phyloP scores from a whole-genome alignment of 1,284 basidiomycete genomes.

The Naganishia cerealis region DNA sequence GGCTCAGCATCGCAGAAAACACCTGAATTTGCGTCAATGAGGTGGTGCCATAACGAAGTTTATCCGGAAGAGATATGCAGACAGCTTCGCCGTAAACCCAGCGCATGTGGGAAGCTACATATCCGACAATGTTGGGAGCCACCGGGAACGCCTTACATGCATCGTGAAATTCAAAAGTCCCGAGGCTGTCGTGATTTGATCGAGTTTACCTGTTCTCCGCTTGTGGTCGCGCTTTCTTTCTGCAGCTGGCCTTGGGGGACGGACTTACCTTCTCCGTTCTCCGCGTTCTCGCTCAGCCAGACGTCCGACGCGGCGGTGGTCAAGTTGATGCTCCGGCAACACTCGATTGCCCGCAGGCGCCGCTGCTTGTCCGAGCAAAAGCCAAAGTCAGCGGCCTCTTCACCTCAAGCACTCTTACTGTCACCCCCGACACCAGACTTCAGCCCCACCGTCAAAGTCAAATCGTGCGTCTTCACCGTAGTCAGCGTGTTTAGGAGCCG shows the following conservation, averaged over 20 bases:
- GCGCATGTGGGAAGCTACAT: too few relatives aligned
- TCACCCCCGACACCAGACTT: constrained; percentile 29
- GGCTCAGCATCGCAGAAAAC: too few relatives aligned
- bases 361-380: neutral
- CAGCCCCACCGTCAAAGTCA: constrained; percentile 22
- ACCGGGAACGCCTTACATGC: too few relatives aligned
- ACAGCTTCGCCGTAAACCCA: too few relatives aligned
- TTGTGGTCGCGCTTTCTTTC: neutral
- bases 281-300: neutral
- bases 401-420: constrained; percentile 22
- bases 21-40: too few relatives aligned
- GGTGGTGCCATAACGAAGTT: too few relatives aligned
- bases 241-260: neutral
- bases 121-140: too few relatives aligned
- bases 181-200: too few relatives aligned
- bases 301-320: neutral
- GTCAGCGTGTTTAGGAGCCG: neutral
- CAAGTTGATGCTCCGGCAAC: constrained; percentile 13
- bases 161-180: too few relatives aligned
- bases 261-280: neutral
- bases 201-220: neutral
- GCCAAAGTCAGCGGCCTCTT: constrained; percentile 30
- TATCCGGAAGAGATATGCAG: too few relatives aligned
- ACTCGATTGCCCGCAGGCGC: neutral
- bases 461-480: constrained; percentile 8